A percentile compares a stretch with the other conserved stretches of the same genome.
phyloP scores from a whole-genome alignment of 306 rosid species.

The Corylus americana region DNA sequence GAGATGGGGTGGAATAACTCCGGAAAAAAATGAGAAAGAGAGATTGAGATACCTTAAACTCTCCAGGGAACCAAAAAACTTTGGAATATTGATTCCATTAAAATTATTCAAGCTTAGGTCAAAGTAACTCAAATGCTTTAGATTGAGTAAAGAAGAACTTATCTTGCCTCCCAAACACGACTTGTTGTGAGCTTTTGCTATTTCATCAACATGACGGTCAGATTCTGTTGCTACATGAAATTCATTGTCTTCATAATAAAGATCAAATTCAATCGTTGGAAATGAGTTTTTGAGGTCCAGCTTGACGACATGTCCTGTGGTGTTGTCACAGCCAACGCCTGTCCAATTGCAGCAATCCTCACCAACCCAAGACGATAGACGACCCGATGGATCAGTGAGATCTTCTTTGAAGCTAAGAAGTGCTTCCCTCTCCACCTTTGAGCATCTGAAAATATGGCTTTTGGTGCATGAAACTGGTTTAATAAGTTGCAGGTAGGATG shows the following conservation, averaged over 20 bases:
- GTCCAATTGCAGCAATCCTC: slow-evolving; percentile 27
- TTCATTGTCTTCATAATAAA: no score
- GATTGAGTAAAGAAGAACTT: background rate
- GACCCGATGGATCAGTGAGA: slow-evolving; percentile 11
- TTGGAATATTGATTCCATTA: background rate
- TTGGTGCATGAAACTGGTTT: no score
- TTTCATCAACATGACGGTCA: no score
- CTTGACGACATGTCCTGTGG: slow-evolving; percentile 26
- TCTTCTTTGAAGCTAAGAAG: slow-evolving; percentile 9
- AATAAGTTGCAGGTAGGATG: no score
- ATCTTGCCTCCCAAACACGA: no score
- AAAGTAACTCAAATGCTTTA: background rate
- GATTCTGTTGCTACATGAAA: no score
- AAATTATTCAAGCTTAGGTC: background rate
- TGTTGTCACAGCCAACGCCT: slow-evolving; percentile 25
- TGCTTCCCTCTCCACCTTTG: no score
- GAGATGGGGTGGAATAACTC: background rate
- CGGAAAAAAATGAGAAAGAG: background rate
- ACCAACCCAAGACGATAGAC: background rate
- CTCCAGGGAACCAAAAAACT: background rate
- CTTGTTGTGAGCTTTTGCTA: no score
- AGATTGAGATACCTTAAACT: background rate
- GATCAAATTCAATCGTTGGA: no score
- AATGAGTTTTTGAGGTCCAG: background rate
- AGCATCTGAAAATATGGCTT: no score